These are phyloP conservation scores for Pinus tabuliformis DNA, from an alignment of 75 land plant genomes.

Conservation along the genomic window DNA sequence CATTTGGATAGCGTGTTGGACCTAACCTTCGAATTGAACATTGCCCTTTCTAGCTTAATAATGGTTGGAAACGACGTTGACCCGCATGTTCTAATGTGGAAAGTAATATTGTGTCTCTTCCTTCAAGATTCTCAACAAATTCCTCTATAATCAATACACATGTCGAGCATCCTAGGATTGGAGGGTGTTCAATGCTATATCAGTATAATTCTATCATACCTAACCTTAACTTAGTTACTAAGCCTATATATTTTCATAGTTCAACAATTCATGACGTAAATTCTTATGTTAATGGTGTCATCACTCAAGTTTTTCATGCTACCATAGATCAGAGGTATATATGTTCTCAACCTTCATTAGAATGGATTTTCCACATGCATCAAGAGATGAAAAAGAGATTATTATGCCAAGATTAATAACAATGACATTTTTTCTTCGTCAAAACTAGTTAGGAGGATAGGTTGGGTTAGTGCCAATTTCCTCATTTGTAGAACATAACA, in stretches of 20 bases:
- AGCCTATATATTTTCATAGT: neutral
- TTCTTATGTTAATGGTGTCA: neutral
- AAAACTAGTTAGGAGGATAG: neutral
- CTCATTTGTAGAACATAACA: neutral
- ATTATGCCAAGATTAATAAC: neutral
- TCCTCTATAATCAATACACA: neutral
- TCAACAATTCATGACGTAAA: neutral
- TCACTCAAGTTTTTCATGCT: neutral
- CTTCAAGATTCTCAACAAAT: constrained; percentile 4
- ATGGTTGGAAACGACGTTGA: neutral
- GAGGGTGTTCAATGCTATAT: neutral
- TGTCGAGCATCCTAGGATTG: neutral
- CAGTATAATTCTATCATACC: neutral
- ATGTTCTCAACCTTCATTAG: neutral
- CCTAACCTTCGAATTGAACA: neutral
- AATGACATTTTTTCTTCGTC: neutral
- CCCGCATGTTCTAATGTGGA: neutral
- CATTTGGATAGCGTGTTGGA: neutral
- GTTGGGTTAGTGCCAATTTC: neutral
- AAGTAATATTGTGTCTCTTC: neutral
- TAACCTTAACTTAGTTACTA: neutral
- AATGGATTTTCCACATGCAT: neutral
- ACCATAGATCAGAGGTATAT: neutral
- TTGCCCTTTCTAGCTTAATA: neutral
- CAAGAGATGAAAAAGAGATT: neutral